phyloP scores from a whole-genome alignment of 345 rosid species.

The Citrus cavaleriei region DNA sequence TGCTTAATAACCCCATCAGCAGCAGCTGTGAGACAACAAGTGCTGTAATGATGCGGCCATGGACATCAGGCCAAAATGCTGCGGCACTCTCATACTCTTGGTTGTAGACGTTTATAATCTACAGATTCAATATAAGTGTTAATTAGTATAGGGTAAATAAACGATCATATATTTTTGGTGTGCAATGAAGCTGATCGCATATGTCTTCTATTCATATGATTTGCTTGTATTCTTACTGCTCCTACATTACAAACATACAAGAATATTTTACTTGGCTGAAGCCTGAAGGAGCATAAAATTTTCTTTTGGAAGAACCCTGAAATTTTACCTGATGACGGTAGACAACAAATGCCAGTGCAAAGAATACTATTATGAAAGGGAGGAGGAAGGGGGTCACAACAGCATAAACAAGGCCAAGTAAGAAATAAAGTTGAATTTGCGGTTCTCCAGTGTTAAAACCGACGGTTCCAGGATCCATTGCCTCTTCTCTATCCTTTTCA shows the following conservation, averaged over 20 bases:
- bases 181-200: not conserved
- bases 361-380: slow-evolving; percentile 84
- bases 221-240: not conserved
- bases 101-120: slow-evolving; percentile 90
- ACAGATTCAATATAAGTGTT: slow-evolving; percentile 13
- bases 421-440: slow-evolving; percentile 89
- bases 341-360: slow-evolving; percentile 72
- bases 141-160: not conserved
- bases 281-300: not conserved
- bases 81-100: slow-evolving; percentile 94
- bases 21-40: slow-evolving; percentile 72
- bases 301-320: not conserved
- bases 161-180: too few species aligned
- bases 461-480: slow-evolving; percentile 95
- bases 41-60: slow-evolving; percentile 67
- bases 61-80: slow-evolving; percentile 96
- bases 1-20: slow-evolving; percentile 79
- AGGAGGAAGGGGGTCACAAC: slow-evolving; percentile 86
- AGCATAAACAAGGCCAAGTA: slow-evolving; percentile 89
- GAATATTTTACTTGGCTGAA: not conserved
- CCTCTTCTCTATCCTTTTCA: slow-evolving; percentile 89
- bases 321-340: slow-evolving; percentile 85
- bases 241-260: not conserved
- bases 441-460: slow-evolving; percentile 94
- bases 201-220: not conserved